Percentiles rank a stretch among this genome's conserved stretches.
Conservation (phyloP, 2,329 filamentous ascomycete genomes). For the Balansia obtecta region DNA sequence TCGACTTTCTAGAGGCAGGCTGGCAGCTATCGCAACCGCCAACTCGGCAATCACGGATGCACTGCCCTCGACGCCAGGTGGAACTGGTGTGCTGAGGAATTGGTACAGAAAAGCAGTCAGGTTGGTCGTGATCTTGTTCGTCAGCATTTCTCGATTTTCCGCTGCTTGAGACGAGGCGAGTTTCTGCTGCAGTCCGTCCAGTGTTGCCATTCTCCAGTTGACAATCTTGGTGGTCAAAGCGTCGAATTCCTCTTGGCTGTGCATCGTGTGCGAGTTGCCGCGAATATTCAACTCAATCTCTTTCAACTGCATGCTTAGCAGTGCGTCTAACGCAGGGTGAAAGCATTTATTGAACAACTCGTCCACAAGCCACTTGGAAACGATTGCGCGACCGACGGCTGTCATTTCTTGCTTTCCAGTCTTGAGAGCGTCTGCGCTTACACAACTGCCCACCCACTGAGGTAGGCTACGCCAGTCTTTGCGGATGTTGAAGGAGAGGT, state of each 20-base stretch:
- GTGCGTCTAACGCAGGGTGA: conserved; percentile 72
- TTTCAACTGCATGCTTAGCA: conserved; percentile 69
- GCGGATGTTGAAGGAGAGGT: conserved; percentile 88
- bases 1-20: conserved; percentile 80
- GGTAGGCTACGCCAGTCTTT: conserved; percentile 86
- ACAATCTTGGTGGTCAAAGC: conserved; percentile 78
- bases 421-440: conserved; percentile 74
- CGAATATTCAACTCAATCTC: conserved; percentile 80
- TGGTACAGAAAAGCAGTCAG: conserved; percentile 59
- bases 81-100: conserved; percentile 64
- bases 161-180: conserved; percentile 53
- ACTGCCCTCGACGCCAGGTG: conserved; percentile 72
- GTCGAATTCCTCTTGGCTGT: conserved; percentile 77
- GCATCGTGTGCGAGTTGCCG: conserved; percentile 57
- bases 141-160: conserved; percentile 56
- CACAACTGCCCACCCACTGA: conserved; percentile 63
- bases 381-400: conserved; percentile 77
- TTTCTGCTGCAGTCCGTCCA: conserved; percentile 72
- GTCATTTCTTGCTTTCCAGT: conserved; percentile 97
- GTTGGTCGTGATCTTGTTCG: conserved; percentile 54
- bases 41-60: conserved; percentile 89
- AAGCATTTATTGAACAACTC: conserved; percentile 88
- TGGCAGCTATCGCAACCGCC: conserved; percentile 71
- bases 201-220: conserved; percentile 83
- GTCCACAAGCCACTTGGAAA: conserved; percentile 81